Evolutionary conservation across 2,329 filamentous ascomycete species (phyloP).

Genomic region (Calonectria montana): DNA sequence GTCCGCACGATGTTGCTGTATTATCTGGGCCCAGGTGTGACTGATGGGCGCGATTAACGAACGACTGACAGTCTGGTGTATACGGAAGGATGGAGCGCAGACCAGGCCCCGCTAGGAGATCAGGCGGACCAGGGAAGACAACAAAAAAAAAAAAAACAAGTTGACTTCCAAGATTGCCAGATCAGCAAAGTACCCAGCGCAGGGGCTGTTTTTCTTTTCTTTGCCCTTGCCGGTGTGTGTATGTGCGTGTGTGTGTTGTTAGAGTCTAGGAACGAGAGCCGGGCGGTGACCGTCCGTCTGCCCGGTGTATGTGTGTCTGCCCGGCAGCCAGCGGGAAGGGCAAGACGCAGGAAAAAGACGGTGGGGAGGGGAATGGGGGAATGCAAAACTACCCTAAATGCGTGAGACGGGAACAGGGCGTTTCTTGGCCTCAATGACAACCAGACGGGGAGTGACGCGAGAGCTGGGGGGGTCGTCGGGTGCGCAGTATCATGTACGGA

Average conservation of each 20-base stretch:
- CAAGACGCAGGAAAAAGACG: background rate
- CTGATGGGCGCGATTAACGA: slow-evolving; percentile 16
- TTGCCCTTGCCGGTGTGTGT: background rate
- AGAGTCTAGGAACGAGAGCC: background rate
- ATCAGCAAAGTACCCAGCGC: background rate
- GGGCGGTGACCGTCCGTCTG: background rate
- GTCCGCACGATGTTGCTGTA: slow-evolving; percentile 17
- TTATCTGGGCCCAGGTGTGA: slow-evolving; percentile 3
- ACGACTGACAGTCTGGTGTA: slow-evolving; percentile 11
- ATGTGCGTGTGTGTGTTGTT: background rate
- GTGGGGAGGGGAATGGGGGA: slow-evolving; percentile 3
- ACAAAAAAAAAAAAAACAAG: background rate
- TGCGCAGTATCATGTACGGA: slow-evolving; percentile 14
- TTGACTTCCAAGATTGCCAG: slow-evolving; percentile 5
- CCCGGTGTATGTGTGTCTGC: background rate
- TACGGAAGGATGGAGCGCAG: slow-evolving; percentile 9
- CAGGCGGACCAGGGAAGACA: slow-evolving; percentile 20
- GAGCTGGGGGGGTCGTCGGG: slow-evolving; percentile 14
- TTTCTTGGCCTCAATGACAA: slow-evolving; percentile 4
- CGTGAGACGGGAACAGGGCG: slow-evolving; percentile 1
- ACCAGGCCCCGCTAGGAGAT: slow-evolving; percentile 11
- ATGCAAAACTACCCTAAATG: slow-evolving; percentile 9
- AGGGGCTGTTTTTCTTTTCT: background rate
- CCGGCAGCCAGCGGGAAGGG: background rate
- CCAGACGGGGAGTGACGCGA: slow-evolving; percentile 3